Evolutionary conservation across 129 eudicot genomes (phyloP).

Genomic region (carrot (Daucus carota)): DH1_v3.0 NC_030383.2:4030501-4031000

Average conservation of each 20-base stretch:
- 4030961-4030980: background rate
- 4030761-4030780: no score
- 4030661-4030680: background rate
- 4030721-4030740: slow-evolving; percentile 1
- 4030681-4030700: slow-evolving; percentile 5
- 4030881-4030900: background rate
- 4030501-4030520: background rate
- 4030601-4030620: background rate
- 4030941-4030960: background rate
- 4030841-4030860: background rate
- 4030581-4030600: background rate
- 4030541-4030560: background rate
- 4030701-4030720: background rate
- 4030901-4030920: background rate
- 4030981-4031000: no score
- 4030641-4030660: slow-evolving; percentile 2
- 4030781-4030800: no score
- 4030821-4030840: background rate
- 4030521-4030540: background rate
- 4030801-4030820: no score
- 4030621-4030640: background rate
- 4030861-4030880: background rate
- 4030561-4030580: background rate
- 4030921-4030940: background rate
- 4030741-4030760: no score